Percentiles rank a stretch among this genome's conserved stretches.
These are phyloP conservation scores for Pontederia crassipes DNA, from an alignment of 176 grass and related monocot genomes.

Conservation along the genomic window DNA sequence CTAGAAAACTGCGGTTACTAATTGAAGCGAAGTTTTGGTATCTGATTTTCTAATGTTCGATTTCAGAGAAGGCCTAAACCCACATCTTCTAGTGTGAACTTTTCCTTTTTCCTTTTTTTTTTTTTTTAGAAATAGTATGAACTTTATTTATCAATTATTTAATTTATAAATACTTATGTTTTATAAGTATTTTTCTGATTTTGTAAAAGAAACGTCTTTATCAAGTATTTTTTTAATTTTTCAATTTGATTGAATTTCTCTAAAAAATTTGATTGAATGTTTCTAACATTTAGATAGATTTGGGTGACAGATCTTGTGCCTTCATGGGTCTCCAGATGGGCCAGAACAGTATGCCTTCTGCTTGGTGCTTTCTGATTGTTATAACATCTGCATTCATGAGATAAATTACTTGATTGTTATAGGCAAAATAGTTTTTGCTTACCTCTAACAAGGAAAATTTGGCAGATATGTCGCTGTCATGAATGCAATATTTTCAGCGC, in stretches of 20 bases:
- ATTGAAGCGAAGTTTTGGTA: no score
- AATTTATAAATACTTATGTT: no score
- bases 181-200: no score
- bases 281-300: conserved; percentile 22
- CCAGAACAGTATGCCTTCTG: conserved; percentile 75
- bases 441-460: conserved; percentile 17
- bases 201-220: no score
- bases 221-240: no score
- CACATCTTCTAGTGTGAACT: no score
- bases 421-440: background rate
- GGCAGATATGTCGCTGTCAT: conserved; percentile 95
- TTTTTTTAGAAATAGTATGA: no score
- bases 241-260: conserved; percentile 3
- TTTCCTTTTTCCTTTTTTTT: no score
- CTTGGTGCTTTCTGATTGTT: background rate
- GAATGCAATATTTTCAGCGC: conserved; percentile 99
- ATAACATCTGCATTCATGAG: background rate
- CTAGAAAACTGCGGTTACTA: no score
- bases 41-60: no score
- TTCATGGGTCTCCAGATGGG: conserved; percentile 93
- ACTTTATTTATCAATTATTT: no score
- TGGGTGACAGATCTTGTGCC: conserved; percentile 66
- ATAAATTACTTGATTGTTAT: background rate
- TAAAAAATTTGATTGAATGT: conserved; percentile 7
- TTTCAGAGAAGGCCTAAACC: no score